phyloP scores from a whole-genome alignment of 1,284 basidiomycete genomes.

The Ceratobasidium sp. region DNA sequence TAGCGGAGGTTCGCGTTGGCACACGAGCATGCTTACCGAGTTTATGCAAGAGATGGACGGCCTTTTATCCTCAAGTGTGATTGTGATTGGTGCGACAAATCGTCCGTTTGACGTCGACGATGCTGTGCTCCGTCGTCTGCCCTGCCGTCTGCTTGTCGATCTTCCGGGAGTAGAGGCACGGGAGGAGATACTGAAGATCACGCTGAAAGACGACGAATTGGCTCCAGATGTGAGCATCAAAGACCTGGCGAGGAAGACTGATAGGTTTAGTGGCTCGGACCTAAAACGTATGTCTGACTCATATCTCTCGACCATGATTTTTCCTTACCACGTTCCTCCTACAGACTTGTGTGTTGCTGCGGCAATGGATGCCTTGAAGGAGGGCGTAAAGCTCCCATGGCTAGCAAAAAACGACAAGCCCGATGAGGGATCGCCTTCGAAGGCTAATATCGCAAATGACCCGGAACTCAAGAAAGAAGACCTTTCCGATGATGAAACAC shows the following conservation, averaged over 20 bases:
- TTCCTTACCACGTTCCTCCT: slow-evolving; percentile 30
- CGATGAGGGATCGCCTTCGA: background rate
- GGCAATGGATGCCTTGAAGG: slow-evolving; percentile 89
- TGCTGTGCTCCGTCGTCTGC: slow-evolving; percentile 35
- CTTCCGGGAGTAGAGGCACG: slow-evolving; percentile 23
- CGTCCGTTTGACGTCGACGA: slow-evolving; percentile 35
- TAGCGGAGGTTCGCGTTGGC: background rate
- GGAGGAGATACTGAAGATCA: slow-evolving; percentile 23
- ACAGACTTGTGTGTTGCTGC: slow-evolving; percentile 89
- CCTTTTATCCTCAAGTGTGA: slow-evolving; percentile 12
- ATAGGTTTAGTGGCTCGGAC: slow-evolving; percentile 91
- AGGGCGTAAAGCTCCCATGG: slow-evolving; percentile 81
- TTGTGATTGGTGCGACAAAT: slow-evolving; percentile 36
- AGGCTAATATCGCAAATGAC: background rate
- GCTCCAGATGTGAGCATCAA: slow-evolving; percentile 70
- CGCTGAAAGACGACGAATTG: slow-evolving; percentile 70
- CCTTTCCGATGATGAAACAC: background rate
- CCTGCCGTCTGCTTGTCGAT: slow-evolving; percentile 36
- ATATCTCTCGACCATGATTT: background rate
- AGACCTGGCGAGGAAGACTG: slow-evolving; percentile 73
- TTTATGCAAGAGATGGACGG: slow-evolving; percentile 39
- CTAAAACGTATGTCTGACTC: slow-evolving; percentile 74
- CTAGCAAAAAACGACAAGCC: background rate
- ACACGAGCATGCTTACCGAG: slow-evolving; percentile 94
- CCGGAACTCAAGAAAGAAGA: too few relatives aligned